phyloP scores from a whole-genome alignment of 164 flowering plant genomes.

The Tetracentron sinense region DNA sequence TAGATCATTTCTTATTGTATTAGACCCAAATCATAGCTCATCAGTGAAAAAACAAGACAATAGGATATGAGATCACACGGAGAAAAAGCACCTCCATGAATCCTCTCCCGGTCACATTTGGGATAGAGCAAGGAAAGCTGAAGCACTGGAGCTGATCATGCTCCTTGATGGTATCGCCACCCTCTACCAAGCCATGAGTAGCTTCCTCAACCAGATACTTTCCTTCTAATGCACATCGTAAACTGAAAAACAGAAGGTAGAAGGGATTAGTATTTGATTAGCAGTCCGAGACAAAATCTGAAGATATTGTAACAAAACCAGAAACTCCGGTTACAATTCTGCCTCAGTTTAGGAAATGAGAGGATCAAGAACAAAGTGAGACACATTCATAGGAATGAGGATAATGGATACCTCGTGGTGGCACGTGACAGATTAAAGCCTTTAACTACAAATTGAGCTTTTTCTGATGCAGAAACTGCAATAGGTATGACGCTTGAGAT shows the following conservation, averaged over 20 bases:
- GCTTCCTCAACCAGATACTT: slow-evolving; percentile 54
- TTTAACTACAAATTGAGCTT: slow-evolving; percentile 46
- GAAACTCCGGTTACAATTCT: no score
- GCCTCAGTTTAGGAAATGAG: background rate
- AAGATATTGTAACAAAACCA: no score
- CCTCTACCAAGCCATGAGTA: slow-evolving; percentile 34
- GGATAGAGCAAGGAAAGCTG: slow-evolving; percentile 53
- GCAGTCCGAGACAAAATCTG: background rate
- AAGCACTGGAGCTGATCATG: slow-evolving; percentile 46
- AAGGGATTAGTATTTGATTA: background rate
- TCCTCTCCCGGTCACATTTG: slow-evolving; percentile 67
- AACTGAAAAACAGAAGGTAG: slow-evolving; percentile 43
- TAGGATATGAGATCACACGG: background rate
- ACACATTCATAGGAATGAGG: background rate
- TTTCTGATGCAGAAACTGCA: slow-evolving; percentile 52
- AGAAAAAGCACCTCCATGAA: slow-evolving; percentile 63
- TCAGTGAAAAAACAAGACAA: background rate
- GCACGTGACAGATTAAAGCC: slow-evolving; percentile 53
- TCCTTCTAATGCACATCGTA: slow-evolving; percentile 71
- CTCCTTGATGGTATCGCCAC: slow-evolving; percentile 27
- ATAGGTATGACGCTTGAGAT: slow-evolving; percentile 63
- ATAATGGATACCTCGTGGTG: slow-evolving; percentile 41
- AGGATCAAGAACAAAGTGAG: background rate
- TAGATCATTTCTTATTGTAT: background rate
- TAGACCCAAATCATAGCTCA: background rate